Percentiles rank a stretch among this genome's conserved stretches.
Conservation (phyloP, 345 rosid genomes). For the Dipteronia dyeriana region DNA sequence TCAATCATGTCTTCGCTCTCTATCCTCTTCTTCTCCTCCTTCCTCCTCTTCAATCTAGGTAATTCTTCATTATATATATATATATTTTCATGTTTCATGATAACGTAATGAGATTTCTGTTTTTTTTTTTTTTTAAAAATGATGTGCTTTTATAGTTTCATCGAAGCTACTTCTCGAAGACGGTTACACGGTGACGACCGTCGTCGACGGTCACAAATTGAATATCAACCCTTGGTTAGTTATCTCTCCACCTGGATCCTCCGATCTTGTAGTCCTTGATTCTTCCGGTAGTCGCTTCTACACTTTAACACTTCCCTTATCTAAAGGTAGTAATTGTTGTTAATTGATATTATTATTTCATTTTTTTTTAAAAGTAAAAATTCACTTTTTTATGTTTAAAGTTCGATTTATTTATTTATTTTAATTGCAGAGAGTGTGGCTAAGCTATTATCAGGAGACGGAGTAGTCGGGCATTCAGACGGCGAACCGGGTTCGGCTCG, state of each 20-base stretch:
- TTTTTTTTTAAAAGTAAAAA: too few species aligned
- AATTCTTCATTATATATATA: too few species aligned
- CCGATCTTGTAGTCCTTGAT: slow-evolving; percentile 57
- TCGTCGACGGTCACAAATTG: slow-evolving; percentile 50
- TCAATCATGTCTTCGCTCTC: too few species aligned
- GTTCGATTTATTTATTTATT: neutral
- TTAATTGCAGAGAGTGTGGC: slow-evolving; percentile 40
- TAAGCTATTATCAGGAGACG: slow-evolving; percentile 51
- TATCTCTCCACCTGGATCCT: slow-evolving; percentile 46
- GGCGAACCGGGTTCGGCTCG: slow-evolving; percentile 50
- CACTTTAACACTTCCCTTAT: slow-evolving; percentile 50
- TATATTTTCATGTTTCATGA: neutral
- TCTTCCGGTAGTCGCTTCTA: slow-evolving; percentile 44
- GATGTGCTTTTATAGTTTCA: slow-evolving; percentile 17
- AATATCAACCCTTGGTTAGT: slow-evolving; percentile 48
- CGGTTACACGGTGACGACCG: slow-evolving; percentile 62
- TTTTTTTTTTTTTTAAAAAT: neutral
- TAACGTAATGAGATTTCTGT: neutral
- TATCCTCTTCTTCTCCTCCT: too few species aligned
- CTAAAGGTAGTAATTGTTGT: slow-evolving; percentile 34
- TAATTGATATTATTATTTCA: too few species aligned
- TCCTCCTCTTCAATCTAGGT: too few species aligned
- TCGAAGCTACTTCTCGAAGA: slow-evolving; percentile 50
- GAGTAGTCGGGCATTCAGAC: slow-evolving; percentile 38
- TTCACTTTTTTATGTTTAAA: neutral